Evolutionary conservation across 768 basidiomycete species (phyloP).

Genomic region (Trametes cubensis): DNA sequence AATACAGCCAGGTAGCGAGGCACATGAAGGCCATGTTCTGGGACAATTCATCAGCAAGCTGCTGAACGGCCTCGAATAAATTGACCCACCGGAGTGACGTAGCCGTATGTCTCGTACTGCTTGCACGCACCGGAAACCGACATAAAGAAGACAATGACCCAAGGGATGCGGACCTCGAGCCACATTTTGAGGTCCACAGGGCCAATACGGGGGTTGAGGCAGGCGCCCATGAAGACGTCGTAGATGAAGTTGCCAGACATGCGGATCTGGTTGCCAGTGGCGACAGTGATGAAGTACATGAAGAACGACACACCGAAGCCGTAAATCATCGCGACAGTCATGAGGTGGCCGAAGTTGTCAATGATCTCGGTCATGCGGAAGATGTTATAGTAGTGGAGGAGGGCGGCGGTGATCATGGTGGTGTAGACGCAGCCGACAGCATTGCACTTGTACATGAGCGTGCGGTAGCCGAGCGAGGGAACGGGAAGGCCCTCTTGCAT

Average conservation of each 20-base stretch:
- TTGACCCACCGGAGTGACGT: constrained; percentile 80
- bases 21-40: constrained; percentile 98
- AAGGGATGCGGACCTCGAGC: constrained; percentile 95
- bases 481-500: constrained; percentile 95
- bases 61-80: not conserved
- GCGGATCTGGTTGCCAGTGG: constrained; percentile 78
- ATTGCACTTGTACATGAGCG: constrained; percentile 96
- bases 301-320: constrained; percentile 82
- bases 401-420: constrained; percentile 73
- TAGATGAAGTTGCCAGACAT: constrained; percentile 97
- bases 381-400: constrained; percentile 75
- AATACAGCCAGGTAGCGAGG: constrained; percentile 92
- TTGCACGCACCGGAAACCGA: constrained; percentile 92
- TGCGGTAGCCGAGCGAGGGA: constrained; percentile 90
- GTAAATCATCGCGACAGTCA: constrained; percentile 93
- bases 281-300: constrained; percentile 78
- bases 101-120: constrained; percentile 91
- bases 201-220: constrained; percentile 91
- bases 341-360: constrained; percentile 93
- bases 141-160: constrained; percentile 94
- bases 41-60: not conserved
- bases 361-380: constrained; percentile 95
- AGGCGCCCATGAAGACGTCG: constrained; percentile 96
- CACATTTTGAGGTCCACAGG: constrained; percentile 97
- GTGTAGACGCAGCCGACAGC: constrained; percentile 83